Percentiles rank a stretch among this genome's conserved stretches.
Evolutionary conservation across 2,329 filamentous ascomycete species (phyloP).

Genomic region (Monosporascus ibericus): DNA sequence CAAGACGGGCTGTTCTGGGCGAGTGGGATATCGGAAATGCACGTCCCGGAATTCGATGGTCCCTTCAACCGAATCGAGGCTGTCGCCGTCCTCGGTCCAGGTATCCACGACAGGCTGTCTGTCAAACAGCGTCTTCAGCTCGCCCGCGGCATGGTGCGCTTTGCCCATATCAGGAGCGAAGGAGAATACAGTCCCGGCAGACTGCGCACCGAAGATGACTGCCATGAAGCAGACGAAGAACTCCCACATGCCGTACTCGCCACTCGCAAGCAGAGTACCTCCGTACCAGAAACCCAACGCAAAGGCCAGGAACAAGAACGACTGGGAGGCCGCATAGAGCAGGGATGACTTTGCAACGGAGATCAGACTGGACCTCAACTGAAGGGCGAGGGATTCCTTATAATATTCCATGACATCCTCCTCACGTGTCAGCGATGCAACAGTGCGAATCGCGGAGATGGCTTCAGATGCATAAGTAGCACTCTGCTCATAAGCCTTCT

Average conservation of each 20-base stretch:
- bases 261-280: conserved; percentile 63
- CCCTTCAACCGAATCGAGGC: conserved; percentile 61
- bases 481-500: conserved; percentile 71
- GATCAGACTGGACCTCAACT: conserved; percentile 61
- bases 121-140: conserved; percentile 80
- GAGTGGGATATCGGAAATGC: conserved; percentile 89
- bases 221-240: conserved; percentile 90
- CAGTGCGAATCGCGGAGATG: conserved; percentile 87
- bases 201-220: conserved; percentile 87
- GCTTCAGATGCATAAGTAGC: conserved; percentile 89
- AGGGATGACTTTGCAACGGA: conserved; percentile 71
- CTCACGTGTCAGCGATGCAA: conserved; percentile 85
- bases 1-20: conserved; percentile 86
- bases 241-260: conserved; percentile 71
- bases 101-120: conserved; percentile 74
- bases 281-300: conserved; percentile 94
- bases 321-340: conserved; percentile 81
- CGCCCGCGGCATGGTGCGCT: conserved; percentile 73
- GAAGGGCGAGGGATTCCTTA: conserved; percentile 56
- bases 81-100: conserved; percentile 66
- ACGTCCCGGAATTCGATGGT: conserved; percentile 85
- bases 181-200: conserved; percentile 81
- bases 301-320: conserved; percentile 74
- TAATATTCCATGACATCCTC: conserved; percentile 71
- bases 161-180: conserved; percentile 93